Evolutionary conservation across 176 grass and related monocot species (phyloP), one percentile per base, ranked within the genome.

Genomic region (Cenchrus americanus): DNA sequence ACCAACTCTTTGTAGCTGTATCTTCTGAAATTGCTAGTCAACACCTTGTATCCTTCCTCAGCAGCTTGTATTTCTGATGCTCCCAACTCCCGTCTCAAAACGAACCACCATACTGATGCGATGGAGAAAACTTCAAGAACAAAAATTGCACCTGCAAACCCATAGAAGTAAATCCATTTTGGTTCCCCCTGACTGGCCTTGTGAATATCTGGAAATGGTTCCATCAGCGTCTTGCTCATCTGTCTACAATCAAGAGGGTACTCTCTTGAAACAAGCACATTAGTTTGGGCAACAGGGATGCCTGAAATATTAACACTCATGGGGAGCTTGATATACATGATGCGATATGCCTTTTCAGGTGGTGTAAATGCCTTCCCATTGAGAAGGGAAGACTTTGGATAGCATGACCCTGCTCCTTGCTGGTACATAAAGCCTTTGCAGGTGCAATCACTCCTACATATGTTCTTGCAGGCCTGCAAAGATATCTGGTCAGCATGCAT

Each of bases 1-100:
- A 19, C 24, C 49, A 73, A 34, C 49, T 73, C 71, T 73, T 52
- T 53, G 30, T 73, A 73, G 30, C 71, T 73, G 71, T 73, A 73
- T 30, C 71, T 73, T 32, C 71, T 53, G 71, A 73, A 73, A 54
- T 73, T 73, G 30, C 48, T 73, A 53, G 24, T 34, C 49, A 73
- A 30, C 7, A 17, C 49, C 26, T 34, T 73, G 23, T 73, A 73
- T 4, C 71, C 49, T 73, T 34, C 51, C 49, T 72, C 48, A 10
- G 53, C 7, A 32, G 49, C 49, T 5, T 53, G 48, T 10, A 72
- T 72, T 50, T 72, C 69, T 26, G 69, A 72, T 34, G 48, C 14
- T 52, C 48, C 49, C 26, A 73, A 73, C 71, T 73, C 71, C 49
- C 49, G 5, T 19, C 24, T 52, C 71, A 53, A 73, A 73, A 73